Evolutionary conservation across 2,329 filamentous ascomycete genomes (phyloP).

Genomic region (Aspergillus fumigatiaffinis): DNA sequence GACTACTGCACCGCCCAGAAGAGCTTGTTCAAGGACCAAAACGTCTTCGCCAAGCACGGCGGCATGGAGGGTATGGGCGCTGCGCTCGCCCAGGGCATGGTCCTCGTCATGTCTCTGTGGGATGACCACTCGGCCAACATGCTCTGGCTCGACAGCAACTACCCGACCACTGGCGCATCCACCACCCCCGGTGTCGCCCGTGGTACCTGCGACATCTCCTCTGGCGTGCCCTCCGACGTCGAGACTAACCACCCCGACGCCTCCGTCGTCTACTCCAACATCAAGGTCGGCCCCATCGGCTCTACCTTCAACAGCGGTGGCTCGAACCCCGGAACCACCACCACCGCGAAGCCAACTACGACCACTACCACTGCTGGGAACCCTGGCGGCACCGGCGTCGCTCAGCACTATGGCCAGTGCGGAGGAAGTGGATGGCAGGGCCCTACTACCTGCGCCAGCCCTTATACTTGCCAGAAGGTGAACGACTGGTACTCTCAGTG

Average conservation of each 20-base stretch:
- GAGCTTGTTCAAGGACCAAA: conserved; percentile 51
- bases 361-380: conserved; percentile 6
- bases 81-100: conserved; percentile 57
- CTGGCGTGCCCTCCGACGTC: conserved; percentile 51
- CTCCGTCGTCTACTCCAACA: conserved; percentile 57
- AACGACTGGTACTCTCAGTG: conserved; percentile 40
- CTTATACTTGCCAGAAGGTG: conserved; percentile 29
- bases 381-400: conserved; percentile 10
- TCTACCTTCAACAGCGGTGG: conserved; percentile 42
- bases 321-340: not conserved
- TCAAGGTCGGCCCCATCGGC: conserved; percentile 56
- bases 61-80: conserved; percentile 54
- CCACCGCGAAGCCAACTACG: conserved; percentile 2
- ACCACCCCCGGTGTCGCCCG: conserved; percentile 49
- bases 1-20: conserved; percentile 57
- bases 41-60: conserved; percentile 53
- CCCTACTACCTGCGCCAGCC: conserved; percentile 29
- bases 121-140: conserved; percentile 66
- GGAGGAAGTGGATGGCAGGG: conserved; percentile 34
- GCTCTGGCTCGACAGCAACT: conserved; percentile 70
- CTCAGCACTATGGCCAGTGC: conserved; percentile 28
- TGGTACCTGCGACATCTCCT: conserved; percentile 52
- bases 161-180: conserved; percentile 47
- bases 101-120: conserved; percentile 59
- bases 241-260: conserved; percentile 46